Base-by-base conservation (phyloP, 805 yeast genomes). In the Candida coquimbonensis region DNA sequence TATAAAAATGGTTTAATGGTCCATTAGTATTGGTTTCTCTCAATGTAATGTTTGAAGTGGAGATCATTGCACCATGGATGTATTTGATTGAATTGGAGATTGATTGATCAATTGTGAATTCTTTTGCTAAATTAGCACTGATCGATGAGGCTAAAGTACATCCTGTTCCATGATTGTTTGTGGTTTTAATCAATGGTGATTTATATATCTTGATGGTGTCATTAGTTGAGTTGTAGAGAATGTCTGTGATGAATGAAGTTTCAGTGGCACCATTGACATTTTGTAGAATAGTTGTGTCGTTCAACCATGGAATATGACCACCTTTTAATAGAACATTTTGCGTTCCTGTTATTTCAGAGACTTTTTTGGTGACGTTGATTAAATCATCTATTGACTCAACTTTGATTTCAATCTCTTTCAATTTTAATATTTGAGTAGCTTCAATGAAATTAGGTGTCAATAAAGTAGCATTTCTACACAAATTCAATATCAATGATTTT, bases 111-210 rank as follows among this genome's bases (percentile, higher is more conserved):
- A 86, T 55, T 0, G 67, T 32, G 33, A 58, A 52, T 0, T 81
- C 82, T 33, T 69, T 69, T 4, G 95, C 90, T 25, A 87, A 53
- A 53, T 84, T 78, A 2, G 93, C 80, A 0, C 93, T 81, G 50
- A 89, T 82, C 0, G 95, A 74, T 0, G 95, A 81, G 0, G 95
- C 80, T 42, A 89, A 68, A 0, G 96, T 85, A 63, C 96, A 89
- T 1, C 96, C 96, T 4, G 96, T 87, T 12, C 96, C 96, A 61
- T 89, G 96, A 1, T 87, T 79, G 56, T 82, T 77, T 3, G 64
- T 61, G 0, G 88, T 68, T 7, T 65, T 55, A 4, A 73, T 57
- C 45, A 58, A 72, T 1, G 61, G 63, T 17, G 83, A 80, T 43
- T 68, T 70, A 57, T 71, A 80, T 1, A 78, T 54, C 0, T 73